Conservation (phyloP, 2,329 filamentous ascomycete genomes). For the Albophoma yamanashiensis region DNA sequence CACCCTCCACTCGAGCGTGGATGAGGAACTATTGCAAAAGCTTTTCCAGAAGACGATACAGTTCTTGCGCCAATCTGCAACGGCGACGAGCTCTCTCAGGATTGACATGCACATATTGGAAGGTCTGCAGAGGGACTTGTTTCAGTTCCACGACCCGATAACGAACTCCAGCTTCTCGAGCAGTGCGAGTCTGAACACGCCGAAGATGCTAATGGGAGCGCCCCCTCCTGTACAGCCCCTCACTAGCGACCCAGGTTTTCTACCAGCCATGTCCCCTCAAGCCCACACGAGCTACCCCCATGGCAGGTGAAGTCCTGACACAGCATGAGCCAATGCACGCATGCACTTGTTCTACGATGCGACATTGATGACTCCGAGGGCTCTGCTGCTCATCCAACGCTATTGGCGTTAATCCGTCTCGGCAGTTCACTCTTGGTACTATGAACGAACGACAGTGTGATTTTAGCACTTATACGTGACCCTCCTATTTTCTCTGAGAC, state of each 20-base stretch:
- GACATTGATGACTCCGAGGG: neutral
- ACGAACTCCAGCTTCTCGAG: conserved; percentile 33
- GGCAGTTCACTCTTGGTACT: neutral
- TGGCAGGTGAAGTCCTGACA: neutral
- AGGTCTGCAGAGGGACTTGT: conserved; percentile 38
- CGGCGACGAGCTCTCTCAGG: conserved; percentile 63
- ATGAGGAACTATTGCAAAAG: conserved; percentile 39
- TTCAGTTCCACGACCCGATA: conserved; percentile 17
- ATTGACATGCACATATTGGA: conserved; percentile 67
- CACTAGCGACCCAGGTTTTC: neutral
- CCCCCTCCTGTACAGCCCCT: conserved; percentile 2
- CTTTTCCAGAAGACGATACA: conserved; percentile 65
- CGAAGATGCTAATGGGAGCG: conserved; percentile 8
- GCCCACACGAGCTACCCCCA: neutral
- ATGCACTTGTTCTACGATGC: neutral
- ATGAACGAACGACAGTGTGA: neutral
- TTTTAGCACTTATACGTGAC: too few species aligned
- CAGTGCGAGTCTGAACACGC: conserved; percentile 17
- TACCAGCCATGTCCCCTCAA: neutral
- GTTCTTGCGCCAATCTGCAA: conserved; percentile 60
- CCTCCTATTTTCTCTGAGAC: neutral
- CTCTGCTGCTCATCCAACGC: neutral
- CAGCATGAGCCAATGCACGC: neutral
- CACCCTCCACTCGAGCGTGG: conserved; percentile 47
- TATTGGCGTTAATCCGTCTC: neutral